Conservation (phyloP, 805 yeast genomes). For the Suhomyces sp. region DNA sequence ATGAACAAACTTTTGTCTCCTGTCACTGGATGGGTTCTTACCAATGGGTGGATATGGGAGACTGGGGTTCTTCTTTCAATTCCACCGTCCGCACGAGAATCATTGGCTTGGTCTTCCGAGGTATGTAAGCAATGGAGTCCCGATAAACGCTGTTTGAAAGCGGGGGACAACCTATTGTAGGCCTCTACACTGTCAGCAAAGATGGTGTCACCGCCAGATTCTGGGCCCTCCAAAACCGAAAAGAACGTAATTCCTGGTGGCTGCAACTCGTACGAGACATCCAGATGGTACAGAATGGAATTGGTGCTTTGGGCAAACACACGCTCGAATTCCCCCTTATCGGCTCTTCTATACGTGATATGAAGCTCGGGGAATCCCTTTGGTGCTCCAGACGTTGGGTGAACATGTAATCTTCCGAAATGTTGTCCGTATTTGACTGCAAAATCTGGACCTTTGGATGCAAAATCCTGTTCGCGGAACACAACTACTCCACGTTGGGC, state of each 20-base stretch:
- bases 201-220: conserved; percentile 75
- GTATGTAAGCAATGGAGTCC: conserved; percentile 70
- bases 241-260: conserved; percentile 73
- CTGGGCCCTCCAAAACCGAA: conserved; percentile 56
- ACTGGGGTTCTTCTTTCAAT: conserved; percentile 65
- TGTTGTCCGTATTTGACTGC: conserved; percentile 57
- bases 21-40: conserved; percentile 72
- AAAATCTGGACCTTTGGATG: conserved; percentile 42
- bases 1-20: conserved; percentile 58
- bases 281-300: conserved; percentile 64
- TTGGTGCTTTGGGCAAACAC: conserved; percentile 35
- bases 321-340: conserved; percentile 35
- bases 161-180: conserved; percentile 67
- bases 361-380: conserved; percentile 63
- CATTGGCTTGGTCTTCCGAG: conserved; percentile 68
- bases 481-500: conserved; percentile 37
- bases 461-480: conserved; percentile 34
- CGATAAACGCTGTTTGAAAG: conserved; percentile 54
- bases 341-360: conserved; percentile 54
- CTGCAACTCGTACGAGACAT: conserved; percentile 70
- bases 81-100: conserved; percentile 53
- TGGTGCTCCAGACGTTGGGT: conserved; percentile 74
- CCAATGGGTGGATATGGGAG: conserved; percentile 64
- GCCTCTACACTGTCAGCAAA: conserved; percentile 73
- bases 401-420: conserved; percentile 71